Conservation (phyloP, 2,329 filamentous ascomycete species). For the Aureobasidium mangrovei region DNA sequence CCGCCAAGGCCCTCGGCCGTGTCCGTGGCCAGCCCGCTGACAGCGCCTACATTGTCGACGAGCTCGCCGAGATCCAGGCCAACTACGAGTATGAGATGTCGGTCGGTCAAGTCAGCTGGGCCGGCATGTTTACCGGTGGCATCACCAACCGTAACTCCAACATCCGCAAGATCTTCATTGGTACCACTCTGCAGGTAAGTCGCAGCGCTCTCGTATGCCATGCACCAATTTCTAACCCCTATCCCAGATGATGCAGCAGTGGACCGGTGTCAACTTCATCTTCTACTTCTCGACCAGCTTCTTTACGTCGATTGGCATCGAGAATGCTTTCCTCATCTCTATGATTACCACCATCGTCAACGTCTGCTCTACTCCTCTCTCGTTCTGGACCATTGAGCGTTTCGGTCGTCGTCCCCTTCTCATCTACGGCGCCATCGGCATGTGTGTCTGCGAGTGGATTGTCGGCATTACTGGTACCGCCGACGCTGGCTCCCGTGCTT, state of each 20-base stretch:
- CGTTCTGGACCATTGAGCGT: slow-evolving; percentile 79
- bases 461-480: slow-evolving; percentile 57
- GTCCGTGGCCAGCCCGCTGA: slow-evolving; percentile 66
- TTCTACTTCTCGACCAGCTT: slow-evolving; percentile 66
- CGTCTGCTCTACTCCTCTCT: slow-evolving; percentile 73
- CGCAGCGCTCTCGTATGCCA: neutral
- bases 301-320: slow-evolving; percentile 68
- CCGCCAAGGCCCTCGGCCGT: slow-evolving; percentile 54
- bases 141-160: slow-evolving; percentile 44
- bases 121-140: slow-evolving; percentile 50
- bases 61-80: slow-evolving; percentile 78
- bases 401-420: slow-evolving; percentile 75
- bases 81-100: slow-evolving; percentile 78
- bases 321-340: slow-evolving; percentile 72
- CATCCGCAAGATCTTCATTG: slow-evolving; percentile 39
- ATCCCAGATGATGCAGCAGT: slow-evolving; percentile 42
- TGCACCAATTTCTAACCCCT: neutral
- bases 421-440: slow-evolving; percentile 67
- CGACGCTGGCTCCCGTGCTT: slow-evolving; percentile 37
- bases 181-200: slow-evolving; percentile 27
- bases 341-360: slow-evolving; percentile 86
- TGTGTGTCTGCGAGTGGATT: slow-evolving; percentile 80
- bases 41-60: slow-evolving; percentile 66
- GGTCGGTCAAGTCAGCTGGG: slow-evolving; percentile 58
- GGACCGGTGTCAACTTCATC: slow-evolving; percentile 91